phyloP scores from a whole-genome alignment of 2,329 filamentous ascomycete genomes.

The Fusarium kyushuense region DNA sequence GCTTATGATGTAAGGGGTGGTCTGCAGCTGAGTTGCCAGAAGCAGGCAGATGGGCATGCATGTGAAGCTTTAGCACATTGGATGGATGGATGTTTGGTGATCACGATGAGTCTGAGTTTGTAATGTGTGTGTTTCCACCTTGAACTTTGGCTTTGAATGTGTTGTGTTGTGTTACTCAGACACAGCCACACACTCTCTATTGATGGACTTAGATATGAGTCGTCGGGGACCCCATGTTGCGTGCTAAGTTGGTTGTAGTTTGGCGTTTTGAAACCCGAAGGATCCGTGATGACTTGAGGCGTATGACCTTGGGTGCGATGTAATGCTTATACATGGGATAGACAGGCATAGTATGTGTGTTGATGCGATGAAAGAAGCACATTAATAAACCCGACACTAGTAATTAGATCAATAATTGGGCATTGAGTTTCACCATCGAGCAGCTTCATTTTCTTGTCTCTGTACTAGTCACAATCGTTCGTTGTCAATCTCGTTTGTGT shows the following conservation, averaged over 20 bases:
- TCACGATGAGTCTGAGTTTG: constrained; percentile 19
- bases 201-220: constrained; percentile 26
- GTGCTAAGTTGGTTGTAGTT: constrained; percentile 17
- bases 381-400: not conserved
- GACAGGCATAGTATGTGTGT: not conserved
- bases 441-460: not conserved
- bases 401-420: not conserved
- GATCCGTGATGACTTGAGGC: constrained; percentile 41
- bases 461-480: not conserved
- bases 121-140: not conserved
- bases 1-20: constrained; percentile 33
- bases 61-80: constrained; percentile 14
- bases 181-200: constrained; percentile 28
- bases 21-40: constrained; percentile 18
- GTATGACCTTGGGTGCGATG: constrained; percentile 28
- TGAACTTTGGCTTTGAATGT: constrained; percentile 1
- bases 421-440: not conserved
- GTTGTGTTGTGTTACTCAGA: constrained; percentile 21
- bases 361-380: not conserved
- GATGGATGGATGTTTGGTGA: constrained; percentile 12
- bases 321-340: not conserved
- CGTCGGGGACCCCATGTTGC: constrained; percentile 24
- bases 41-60: constrained; percentile 10
- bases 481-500: constrained; percentile 1
- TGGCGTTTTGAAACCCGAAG: constrained; percentile 38